Base-by-base conservation (phyloP, 116 monocot genomes). In the Posidonia oceanica region DNA sequence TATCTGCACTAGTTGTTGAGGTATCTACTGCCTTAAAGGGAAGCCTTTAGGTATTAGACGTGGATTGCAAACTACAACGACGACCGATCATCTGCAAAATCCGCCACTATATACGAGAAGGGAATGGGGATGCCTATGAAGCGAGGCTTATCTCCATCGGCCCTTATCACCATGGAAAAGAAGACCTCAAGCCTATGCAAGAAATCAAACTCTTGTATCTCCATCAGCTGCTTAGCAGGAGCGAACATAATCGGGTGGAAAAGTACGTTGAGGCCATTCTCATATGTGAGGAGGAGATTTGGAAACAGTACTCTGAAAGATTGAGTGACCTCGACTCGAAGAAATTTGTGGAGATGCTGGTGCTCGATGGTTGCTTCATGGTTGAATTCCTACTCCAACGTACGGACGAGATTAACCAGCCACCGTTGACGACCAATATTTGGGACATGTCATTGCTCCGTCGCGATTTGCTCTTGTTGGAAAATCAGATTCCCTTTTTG, bases 311-410 rank as follows among this genome's bases (percentile, higher is more conserved):
- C 22, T 29, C 63, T 22, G 73, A 80, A 38, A 52, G n/a, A 6
- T 41, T 41, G 7, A 11, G 62, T 15, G 54, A 11, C 7, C 42
- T 69, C 1, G 17, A 6, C 8, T 4, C 11, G 1, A 52, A 62
- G 0, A 57, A 66, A 3, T 75, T 84, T 14, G 77, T 53, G 5
- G 74, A 77, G 63, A 77, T 84, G 77, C 15, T 84, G 44, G 20
- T 84, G 12, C 68, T 84, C 12, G 80, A 84, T 20, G 71, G 79
- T 3, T 79, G 83, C 66, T 83, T 83, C 64, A 41, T 83, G 40
- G 16, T 78, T 10, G 75, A 78, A 59, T 54, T 58, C 55, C 14
- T 83, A 6, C 0, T 70, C 36, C 59, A 52, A 40, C 17, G 66
- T 2, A 14, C 22, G 13, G 29, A 13, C n/a, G 2, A 4, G 10